Base-by-base conservation (phyloP, 768 basidiomycete species). In the Leccinum ochraceum region DNA sequence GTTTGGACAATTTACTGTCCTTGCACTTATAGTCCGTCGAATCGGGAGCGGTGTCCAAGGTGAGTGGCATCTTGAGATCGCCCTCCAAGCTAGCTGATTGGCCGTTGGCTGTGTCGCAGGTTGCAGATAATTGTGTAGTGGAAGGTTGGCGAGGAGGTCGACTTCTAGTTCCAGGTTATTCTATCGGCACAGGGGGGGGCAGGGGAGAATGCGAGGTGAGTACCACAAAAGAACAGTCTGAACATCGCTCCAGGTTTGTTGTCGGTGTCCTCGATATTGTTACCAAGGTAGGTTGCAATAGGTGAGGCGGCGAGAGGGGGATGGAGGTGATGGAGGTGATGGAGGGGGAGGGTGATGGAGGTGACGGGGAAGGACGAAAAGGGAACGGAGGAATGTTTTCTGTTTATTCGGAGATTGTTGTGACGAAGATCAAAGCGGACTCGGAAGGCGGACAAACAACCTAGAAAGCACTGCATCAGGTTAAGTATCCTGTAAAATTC, bases 351-450 rank as follows among this genome's bases (percentile, higher is more conserved):
- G 32, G 34, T 20, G 46, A 37, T 42, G 28, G 46, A 8, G 20
- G 36, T 39, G 49, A 66, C 1, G 22, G 6, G 6, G 22, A 53
- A 14, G 30, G 44, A 54, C n/a, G 17, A 51, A 20, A 54, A 44
- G 55, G 16, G n/a, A 26, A 10, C 2, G 46, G 8, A 34, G 22
- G 51, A 53, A 58, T 3, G 48, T 34, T 54, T 67, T 58, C 36
- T 59, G 48, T 63, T 70, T 68, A 24, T 62, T 20, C 44, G 60
- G 57, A 22, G 57, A 54, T 16, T 30, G 46, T 60, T 42, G 11
- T 10, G 44, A 50, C 51, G n/a, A 67, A 39, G 54, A 44, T 63
- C 61, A 64, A 67, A 60, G 61, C 57, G 11, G 32, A 54, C 39
- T 42, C 39, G 39, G 24, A 49, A 17, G 14, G n/a, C 20, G 55